Percentiles rank a stretch among this genome's conserved stretches.
phyloP scores from a whole-genome alignment of 2,329 filamentous ascomycete genomes.

The Nectriaceae sp. region DNA sequence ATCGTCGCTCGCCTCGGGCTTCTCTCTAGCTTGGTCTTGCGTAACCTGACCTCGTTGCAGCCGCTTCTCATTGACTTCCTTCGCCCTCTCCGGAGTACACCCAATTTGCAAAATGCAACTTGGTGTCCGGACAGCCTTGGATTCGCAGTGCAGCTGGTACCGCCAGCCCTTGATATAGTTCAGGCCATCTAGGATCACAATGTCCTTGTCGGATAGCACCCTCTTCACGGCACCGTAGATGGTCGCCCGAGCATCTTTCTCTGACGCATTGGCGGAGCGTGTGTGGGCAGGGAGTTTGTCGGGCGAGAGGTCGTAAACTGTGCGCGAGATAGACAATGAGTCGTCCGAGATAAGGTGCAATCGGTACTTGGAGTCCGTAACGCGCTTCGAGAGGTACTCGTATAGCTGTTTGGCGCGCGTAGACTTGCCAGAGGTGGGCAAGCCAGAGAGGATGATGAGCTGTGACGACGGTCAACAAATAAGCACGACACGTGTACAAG shows the following conservation, averaged over 20 bases:
- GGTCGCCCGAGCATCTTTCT: slow-evolving; percentile 79
- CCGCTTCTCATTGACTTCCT: slow-evolving; percentile 61
- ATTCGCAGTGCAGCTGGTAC: slow-evolving; percentile 84
- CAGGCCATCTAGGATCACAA: slow-evolving; percentile 77
- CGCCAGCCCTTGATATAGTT: slow-evolving; percentile 93
- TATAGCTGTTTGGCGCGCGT: slow-evolving; percentile 67
- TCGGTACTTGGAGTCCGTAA: slow-evolving; percentile 56
- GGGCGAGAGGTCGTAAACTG: slow-evolving; percentile 68
- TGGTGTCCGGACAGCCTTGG: slow-evolving; percentile 75
- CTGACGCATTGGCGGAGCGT: slow-evolving; percentile 71
- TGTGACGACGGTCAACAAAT: slow-evolving; percentile 30
- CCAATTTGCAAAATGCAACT: slow-evolving; percentile 73
- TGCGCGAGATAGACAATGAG: slow-evolving; percentile 66
- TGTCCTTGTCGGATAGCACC: slow-evolving; percentile 68
- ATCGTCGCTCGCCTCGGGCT: slow-evolving; percentile 3
- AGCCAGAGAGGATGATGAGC: slow-evolving; percentile 68
- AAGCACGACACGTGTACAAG: background rate
- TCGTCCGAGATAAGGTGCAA: slow-evolving; percentile 77
- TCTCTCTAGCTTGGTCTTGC: slow-evolving; percentile 1
- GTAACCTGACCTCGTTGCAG: slow-evolving; percentile 35
- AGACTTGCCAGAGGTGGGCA: slow-evolving; percentile 70
- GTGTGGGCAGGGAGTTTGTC: slow-evolving; percentile 55
- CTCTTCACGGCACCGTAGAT: slow-evolving; percentile 80
- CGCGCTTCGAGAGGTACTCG: slow-evolving; percentile 61
- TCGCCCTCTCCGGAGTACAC: slow-evolving; percentile 53